Conservation (phyloP, 1,284 basidiomycete species). For the Ceratobasidium sp. region DNA sequence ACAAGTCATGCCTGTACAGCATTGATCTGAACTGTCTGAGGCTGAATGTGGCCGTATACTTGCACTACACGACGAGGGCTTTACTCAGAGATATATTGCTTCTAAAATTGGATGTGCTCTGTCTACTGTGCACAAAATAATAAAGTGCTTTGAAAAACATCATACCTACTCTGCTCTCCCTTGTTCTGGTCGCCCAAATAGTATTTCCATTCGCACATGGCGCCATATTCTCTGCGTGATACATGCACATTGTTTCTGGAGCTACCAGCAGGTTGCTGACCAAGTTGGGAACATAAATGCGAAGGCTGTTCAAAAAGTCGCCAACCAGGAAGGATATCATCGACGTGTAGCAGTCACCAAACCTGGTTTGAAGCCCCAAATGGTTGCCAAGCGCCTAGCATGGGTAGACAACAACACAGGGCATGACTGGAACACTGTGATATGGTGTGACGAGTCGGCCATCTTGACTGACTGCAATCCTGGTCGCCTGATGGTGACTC, state of each 20-base stretch:
- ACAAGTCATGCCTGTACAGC: neutral
- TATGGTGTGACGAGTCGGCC: neutral
- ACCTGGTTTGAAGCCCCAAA: neutral
- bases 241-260: neutral
- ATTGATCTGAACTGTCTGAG: slow-evolving; percentile 4
- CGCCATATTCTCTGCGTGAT: neutral
- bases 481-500: slow-evolving; percentile 2
- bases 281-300: neutral
- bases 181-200: slow-evolving; percentile 2
- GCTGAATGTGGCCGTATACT: slow-evolving; percentile 9
- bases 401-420: slow-evolving; percentile 5
- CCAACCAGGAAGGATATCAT: neutral
- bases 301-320: slow-evolving; percentile 2
- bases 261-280: neutral
- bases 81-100: neutral
- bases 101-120: neutral
- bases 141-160: neutral
- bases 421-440: neutral
- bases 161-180: neutral
- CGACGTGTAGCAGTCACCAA: slow-evolving; percentile 9
- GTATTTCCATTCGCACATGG: neutral
- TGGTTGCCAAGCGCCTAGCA: neutral
- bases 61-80: neutral
- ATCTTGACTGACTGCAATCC: neutral
- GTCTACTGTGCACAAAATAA: slow-evolving; percentile 2